These are phyloP conservation scores for Conticribra weissflogii DNA, from an alignment of 108 stramenopile genomes.

Conservation along the genomic window DNA sequence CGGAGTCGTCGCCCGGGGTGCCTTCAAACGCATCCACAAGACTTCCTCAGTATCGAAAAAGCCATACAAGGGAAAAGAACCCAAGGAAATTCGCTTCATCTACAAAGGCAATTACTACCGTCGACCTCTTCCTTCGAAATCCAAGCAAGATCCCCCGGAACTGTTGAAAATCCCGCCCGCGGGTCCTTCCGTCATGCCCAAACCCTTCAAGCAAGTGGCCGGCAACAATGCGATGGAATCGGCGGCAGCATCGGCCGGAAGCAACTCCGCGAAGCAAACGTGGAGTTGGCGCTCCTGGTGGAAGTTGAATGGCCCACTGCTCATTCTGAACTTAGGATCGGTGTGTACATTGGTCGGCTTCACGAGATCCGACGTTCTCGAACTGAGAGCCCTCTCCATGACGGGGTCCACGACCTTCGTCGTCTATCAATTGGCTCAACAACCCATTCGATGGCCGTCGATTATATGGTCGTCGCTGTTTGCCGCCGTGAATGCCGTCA, in stretches of 20 bases:
- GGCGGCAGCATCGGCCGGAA: not conserved
- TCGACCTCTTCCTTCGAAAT: slow-evolving; percentile 19
- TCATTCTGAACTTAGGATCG: slow-evolving; percentile 76
- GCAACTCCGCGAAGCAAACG: slow-evolving; percentile 6
- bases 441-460: slow-evolving; percentile 45
- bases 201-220: slow-evolving; percentile 16
- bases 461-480: slow-evolving; percentile 67
- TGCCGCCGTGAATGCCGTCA: slow-evolving; percentile 69
- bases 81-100: slow-evolving; percentile 25
- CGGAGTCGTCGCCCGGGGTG: slow-evolving; percentile 15
- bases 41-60: slow-evolving; percentile 2
- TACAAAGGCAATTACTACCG: slow-evolving; percentile 50
- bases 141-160: slow-evolving; percentile 24
- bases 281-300: slow-evolving; percentile 56
- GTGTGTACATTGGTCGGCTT: slow-evolving; percentile 71
- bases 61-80: too few species aligned
- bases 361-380: slow-evolving; percentile 82
- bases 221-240: slow-evolving; percentile 8
- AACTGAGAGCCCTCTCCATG: slow-evolving; percentile 66
- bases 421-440: slow-evolving; percentile 49
- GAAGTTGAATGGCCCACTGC: slow-evolving; percentile 57
- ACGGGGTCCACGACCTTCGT: slow-evolving; percentile 60
- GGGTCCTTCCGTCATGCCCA: slow-evolving; percentile 21
- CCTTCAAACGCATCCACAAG: slow-evolving; percentile 27
- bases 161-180: slow-evolving; percentile 36